Conservation (phyloP, 2,329 filamentous ascomycete species). For the Sordariomycetes sp. region DNA sequence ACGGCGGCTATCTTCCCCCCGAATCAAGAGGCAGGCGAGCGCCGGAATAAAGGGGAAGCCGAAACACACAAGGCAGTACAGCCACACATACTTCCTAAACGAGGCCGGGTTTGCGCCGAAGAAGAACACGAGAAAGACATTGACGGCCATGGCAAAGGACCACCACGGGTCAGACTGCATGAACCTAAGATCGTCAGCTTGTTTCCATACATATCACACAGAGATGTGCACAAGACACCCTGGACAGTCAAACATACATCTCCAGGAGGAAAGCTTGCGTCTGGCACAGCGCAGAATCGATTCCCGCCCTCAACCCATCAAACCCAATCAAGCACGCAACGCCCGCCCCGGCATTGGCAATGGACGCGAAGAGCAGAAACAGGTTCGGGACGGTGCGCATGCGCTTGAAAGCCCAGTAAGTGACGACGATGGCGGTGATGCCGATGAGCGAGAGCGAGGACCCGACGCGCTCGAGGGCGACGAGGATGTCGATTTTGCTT, state of each 20-base stretch:
- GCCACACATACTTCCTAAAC: slow-evolving; percentile 59
- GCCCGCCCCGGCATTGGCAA: slow-evolving; percentile 45
- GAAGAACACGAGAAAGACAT: slow-evolving; percentile 61
- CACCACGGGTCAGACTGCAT: slow-evolving; percentile 66
- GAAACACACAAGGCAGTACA: slow-evolving; percentile 59
- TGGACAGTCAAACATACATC: slow-evolving; percentile 35
- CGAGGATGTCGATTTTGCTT: slow-evolving; percentile 25
- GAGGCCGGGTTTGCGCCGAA: slow-evolving; percentile 48
- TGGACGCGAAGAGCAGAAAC: slow-evolving; percentile 47
- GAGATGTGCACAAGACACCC: slow-evolving; percentile 23
- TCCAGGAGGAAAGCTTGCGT: slow-evolving; percentile 49
- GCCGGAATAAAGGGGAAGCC: slow-evolving; percentile 57
- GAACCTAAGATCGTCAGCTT: slow-evolving; percentile 36
- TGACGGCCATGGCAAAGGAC: slow-evolving; percentile 72
- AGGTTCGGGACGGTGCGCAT: slow-evolving; percentile 46
- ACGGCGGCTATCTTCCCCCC: slow-evolving; percentile 17
- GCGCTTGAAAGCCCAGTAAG: slow-evolving; percentile 34
- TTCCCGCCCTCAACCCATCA: slow-evolving; percentile 43
- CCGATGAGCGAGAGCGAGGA: slow-evolving; percentile 37
- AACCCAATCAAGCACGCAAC: slow-evolving; percentile 59
- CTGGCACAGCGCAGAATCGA: slow-evolving; percentile 44
- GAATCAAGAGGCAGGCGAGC: slow-evolving; percentile 48
- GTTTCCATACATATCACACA: not conserved
- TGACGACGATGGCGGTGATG: slow-evolving; percentile 36
- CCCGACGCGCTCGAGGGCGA: slow-evolving; percentile 37